phyloP scores from a whole-genome alignment of 1,139 yeast species.

The Geotrichum bryndzae region DNA sequence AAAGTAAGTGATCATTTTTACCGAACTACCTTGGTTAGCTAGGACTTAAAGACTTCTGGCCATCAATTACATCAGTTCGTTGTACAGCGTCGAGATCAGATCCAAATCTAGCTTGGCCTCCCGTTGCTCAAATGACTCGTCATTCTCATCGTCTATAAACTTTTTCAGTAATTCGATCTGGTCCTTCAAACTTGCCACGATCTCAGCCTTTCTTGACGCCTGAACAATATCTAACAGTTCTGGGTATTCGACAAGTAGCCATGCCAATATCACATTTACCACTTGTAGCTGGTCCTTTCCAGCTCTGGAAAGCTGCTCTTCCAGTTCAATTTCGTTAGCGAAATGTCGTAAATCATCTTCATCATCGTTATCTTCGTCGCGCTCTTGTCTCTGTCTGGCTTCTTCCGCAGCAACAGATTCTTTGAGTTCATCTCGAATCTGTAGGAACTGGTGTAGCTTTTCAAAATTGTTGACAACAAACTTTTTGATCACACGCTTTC shows the following conservation, averaged over 20 bases:
- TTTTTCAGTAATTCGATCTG: background rate
- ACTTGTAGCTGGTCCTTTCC: slow-evolving; percentile 26
- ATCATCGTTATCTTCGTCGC: slow-evolving; percentile 17
- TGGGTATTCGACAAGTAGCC: slow-evolving; percentile 31
- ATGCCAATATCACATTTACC: slow-evolving; percentile 27
- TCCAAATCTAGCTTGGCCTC: slow-evolving; percentile 5
- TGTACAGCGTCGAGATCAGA: background rate
- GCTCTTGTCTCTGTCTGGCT: slow-evolving; percentile 7
- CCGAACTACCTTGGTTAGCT: no score
- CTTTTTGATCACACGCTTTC: slow-evolving; percentile 29
- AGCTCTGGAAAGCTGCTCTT: slow-evolving; percentile 25
- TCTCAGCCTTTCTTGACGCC: background rate
- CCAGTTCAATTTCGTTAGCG: slow-evolving; percentile 23
- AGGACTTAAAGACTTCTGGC: background rate
- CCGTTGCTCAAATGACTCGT: slow-evolving; percentile 2
- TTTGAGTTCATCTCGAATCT: slow-evolving; percentile 17
- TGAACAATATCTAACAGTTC: slow-evolving; percentile 13
- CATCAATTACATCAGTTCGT: background rate
- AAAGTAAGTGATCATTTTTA: no score
- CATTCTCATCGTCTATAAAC: background rate
- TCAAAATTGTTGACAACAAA: slow-evolving; percentile 26
- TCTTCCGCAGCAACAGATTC: slow-evolving; percentile 16
- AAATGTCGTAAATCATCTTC: slow-evolving; percentile 14
- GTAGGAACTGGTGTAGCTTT: slow-evolving; percentile 21
- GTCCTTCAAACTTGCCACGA: background rate